Percentiles rank a stretch among this genome's conserved stretches.
These are phyloP conservation scores for Pilaira anomala DNA, from an alignment of 192 early-diverging fungal genomes.

Conservation along the genomic window DNA sequence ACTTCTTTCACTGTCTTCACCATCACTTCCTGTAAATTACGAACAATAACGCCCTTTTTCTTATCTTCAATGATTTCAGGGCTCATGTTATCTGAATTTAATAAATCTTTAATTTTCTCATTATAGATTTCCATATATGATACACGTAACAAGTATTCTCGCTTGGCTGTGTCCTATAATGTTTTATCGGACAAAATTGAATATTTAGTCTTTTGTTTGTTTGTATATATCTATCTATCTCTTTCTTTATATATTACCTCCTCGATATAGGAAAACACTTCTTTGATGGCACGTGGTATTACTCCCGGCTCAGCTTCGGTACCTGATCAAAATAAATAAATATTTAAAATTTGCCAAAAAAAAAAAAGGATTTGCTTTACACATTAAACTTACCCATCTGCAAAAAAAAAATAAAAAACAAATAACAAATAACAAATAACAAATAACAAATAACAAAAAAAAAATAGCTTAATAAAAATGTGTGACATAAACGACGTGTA, in stretches of 20 bases:
- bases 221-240: too few species aligned
- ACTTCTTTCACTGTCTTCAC: conserved; percentile 71
- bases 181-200: not conserved
- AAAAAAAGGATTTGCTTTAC: not conserved
- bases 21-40: conserved; percentile 65
- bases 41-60: conserved; percentile 68
- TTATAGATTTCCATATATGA: conserved; percentile 99
- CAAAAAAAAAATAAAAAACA: too few species aligned
- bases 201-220: not conserved
- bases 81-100: conserved; percentile 72
- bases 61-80: conserved; percentile 71
- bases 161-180: conserved; percentile 3
- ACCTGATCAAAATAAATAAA: conserved; percentile 36
- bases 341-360: not conserved
- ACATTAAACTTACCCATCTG: conserved; percentile 23
- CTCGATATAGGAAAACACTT: conserved; percentile 76
- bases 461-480: not conserved
- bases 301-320: conserved; percentile 68
- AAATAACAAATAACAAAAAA: not conserved
- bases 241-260: conserved; percentile 30
- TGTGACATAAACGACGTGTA: too few species aligned
- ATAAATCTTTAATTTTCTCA: conserved; percentile 85
- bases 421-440: not conserved
- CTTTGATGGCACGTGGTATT: conserved; percentile 73
- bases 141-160: conserved; percentile 88